Conservation (phyloP, 805 yeast species). For the Kluyveromyces wickerhamii region DNA sequence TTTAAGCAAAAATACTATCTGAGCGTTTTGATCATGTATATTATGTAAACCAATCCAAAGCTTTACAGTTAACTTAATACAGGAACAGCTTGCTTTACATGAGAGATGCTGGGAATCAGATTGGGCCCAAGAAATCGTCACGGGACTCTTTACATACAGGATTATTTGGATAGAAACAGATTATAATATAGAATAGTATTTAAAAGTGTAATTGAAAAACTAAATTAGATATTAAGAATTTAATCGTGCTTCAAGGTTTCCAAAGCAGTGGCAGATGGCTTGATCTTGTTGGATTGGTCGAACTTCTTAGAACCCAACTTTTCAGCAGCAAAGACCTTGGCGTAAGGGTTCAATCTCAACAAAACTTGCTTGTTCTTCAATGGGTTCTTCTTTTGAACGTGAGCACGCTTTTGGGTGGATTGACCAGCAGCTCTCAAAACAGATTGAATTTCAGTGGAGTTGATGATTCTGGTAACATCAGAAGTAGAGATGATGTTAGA, state of each 20-base stretch:
- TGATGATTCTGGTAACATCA: conserved; percentile 94
- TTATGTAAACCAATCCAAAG: too few relatives aligned
- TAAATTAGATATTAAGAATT: conserved; percentile 15
- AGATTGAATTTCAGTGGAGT: conserved; percentile 98
- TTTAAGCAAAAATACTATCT: too few relatives aligned
- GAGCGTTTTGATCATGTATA: too few relatives aligned
- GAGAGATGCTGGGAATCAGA: too few relatives aligned
- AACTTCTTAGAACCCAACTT: conserved; percentile 81
- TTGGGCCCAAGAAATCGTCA: too few relatives aligned
- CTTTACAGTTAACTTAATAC: too few relatives aligned
- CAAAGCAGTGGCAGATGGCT: conserved; percentile 65
- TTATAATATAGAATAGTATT: too few relatives aligned
- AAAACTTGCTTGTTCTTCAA: conserved; percentile 98
- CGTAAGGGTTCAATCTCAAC: conserved; percentile 99
- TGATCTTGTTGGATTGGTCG: conserved; percentile 51
- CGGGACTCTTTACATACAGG: too few relatives aligned
- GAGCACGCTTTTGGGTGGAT: conserved; percentile 85
- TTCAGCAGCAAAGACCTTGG: conserved; percentile 91
- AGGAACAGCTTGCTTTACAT: too few relatives aligned
- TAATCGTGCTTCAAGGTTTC: conserved; percentile 59
- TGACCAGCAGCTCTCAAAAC: conserved; percentile 96
- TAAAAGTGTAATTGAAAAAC: conserved; percentile 3
- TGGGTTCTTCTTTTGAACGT: conserved; percentile 98
- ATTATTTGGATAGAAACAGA: too few relatives aligned
- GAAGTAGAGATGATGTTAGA: conserved; percentile 88